phyloP scores from a whole-genome alignment of 2,329 filamentous ascomycete genomes.

The Trichophyton rubrum region DNA sequence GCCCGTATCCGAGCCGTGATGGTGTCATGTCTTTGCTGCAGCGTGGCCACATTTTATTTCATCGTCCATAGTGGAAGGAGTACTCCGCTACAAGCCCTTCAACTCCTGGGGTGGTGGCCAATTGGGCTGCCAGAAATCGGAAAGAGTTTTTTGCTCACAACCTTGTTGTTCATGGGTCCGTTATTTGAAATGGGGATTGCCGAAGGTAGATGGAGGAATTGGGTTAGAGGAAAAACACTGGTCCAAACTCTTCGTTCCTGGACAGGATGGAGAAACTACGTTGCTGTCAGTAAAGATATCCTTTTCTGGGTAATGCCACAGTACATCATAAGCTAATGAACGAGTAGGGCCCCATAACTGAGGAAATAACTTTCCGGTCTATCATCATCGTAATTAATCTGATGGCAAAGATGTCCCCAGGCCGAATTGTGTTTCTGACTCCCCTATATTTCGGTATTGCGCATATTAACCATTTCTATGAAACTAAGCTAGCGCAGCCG shows the following conservation, averaged over 20 bases:
- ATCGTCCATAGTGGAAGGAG: conserved; percentile 44
- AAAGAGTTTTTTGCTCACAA: conserved; percentile 56
- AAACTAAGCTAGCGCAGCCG: conserved; percentile 73
- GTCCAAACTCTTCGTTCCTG: conserved; percentile 55
- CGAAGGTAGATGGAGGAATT: conserved; percentile 56
- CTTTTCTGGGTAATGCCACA: not conserved
- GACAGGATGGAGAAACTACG: conserved; percentile 74
- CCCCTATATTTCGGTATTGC: conserved; percentile 87
- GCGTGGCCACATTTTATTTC: conserved; percentile 53
- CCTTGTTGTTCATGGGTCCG: conserved; percentile 69
- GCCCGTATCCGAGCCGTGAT: conserved; percentile 72
- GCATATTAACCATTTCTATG: conserved; percentile 91
- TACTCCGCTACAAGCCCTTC: conserved; percentile 45
- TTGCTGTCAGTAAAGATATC: conserved; percentile 52
- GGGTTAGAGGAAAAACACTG: conserved; percentile 46
- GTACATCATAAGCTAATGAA: not conserved
- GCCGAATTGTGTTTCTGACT: conserved; percentile 60
- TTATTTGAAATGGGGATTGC: conserved; percentile 68
- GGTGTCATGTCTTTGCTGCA: conserved; percentile 58
- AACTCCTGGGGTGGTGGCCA: conserved; percentile 72
- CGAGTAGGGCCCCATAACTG: conserved; percentile 65
- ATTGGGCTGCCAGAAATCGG: conserved; percentile 51
- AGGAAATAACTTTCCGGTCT: conserved; percentile 88
- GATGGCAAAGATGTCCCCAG: conserved; percentile 47
- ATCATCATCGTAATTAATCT: conserved; percentile 73